Percentiles rank a stretch among this genome's conserved stretches.
These are phyloP conservation scores for Schizochytrium sp. DNA, from an alignment of 108 stramenopile species.

Conservation along the genomic window DNA sequence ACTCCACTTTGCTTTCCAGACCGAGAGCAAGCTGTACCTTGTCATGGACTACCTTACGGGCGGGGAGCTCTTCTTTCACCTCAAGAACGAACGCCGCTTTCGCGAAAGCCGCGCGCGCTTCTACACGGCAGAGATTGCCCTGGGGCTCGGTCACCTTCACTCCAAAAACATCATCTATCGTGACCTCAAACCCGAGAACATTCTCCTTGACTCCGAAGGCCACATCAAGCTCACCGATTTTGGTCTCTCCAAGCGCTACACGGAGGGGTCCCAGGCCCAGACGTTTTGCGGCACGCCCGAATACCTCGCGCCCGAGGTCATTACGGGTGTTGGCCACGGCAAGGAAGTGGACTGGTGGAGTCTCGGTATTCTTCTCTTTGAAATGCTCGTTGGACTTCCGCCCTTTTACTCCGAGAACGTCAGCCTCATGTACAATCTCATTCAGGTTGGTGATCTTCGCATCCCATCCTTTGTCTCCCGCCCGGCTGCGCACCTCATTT, in stretches of 20 bases:
- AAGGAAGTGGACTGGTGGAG: conserved; percentile 53
- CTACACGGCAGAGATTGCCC: conserved; percentile 90
- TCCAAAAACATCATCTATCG: conserved; percentile 87
- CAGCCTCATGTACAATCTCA: conserved; percentile 89
- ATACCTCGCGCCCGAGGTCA: conserved; percentile 55
- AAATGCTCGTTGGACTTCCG: conserved; percentile 94
- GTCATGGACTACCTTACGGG: conserved; percentile 96
- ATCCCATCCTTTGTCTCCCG: conserved; percentile 69
- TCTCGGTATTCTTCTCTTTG: conserved; percentile 88
- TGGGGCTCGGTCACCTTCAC: conserved; percentile 93
- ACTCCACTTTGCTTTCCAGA: conserved; percentile 97
- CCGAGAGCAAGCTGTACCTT: conserved; percentile 87
- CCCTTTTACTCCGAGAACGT: conserved; percentile 94
- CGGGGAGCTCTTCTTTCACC: conserved; percentile 94
- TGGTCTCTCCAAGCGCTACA: conserved; percentile 72
- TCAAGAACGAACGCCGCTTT: conserved; percentile 86
- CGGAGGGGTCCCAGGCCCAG: not conserved
- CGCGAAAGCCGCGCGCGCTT: conserved; percentile 77
- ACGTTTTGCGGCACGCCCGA: conserved; percentile 55
- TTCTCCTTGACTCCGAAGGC: conserved; percentile 79
- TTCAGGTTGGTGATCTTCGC: conserved; percentile 69
- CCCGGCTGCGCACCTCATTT: conserved; percentile 52
- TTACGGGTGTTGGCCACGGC: conserved; percentile 33
- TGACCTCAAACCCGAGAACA: conserved; percentile 94
- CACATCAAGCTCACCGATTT: conserved; percentile 96